Evolutionary conservation across 345 rosid genomes (phyloP).

Genomic region (Schrenkiella parvula): DNA sequence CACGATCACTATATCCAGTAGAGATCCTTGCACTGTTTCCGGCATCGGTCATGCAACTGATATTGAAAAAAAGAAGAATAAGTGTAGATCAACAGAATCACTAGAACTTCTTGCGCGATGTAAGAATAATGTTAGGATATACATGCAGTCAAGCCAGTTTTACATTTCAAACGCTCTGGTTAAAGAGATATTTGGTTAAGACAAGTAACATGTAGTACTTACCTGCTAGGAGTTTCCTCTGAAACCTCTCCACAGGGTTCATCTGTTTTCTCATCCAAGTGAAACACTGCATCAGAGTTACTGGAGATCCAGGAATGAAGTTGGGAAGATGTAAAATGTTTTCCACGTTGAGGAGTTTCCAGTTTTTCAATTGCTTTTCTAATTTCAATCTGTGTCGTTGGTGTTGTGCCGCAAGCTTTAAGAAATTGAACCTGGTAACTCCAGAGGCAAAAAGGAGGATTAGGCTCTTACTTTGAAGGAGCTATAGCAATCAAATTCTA

Average conservation of each 20-base stretch:
- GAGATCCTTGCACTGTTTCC: slow-evolving; percentile 33
- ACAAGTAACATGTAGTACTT: background rate
- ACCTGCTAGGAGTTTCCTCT: slow-evolving; percentile 70
- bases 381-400: slow-evolving; percentile 60
- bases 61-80: background rate
- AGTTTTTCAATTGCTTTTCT: slow-evolving; percentile 42
- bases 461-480: background rate
- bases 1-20: slow-evolving; percentile 37
- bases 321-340: slow-evolving; percentile 32
- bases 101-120: background rate
- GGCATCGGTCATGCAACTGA: slow-evolving; percentile 51
- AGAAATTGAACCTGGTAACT: slow-evolving; percentile 60
- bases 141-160: background rate
- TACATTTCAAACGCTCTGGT: background rate
- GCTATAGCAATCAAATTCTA: background rate
- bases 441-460: background rate
- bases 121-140: background rate
- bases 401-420: slow-evolving; percentile 59
- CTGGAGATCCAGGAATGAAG: slow-evolving; percentile 53
- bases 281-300: slow-evolving; percentile 36
- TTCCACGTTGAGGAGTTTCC: slow-evolving; percentile 37
- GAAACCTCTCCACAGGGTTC: slow-evolving; percentile 37
- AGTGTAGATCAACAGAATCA: background rate
- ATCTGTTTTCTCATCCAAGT: slow-evolving; percentile 36
- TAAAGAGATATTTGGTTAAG: background rate